A percentile compares a stretch with the other conserved stretches of the same genome.
phyloP scores from a whole-genome alignment of 2,329 filamentous ascomycete genomes.

The Aspergillus eucalypticola region DNA sequence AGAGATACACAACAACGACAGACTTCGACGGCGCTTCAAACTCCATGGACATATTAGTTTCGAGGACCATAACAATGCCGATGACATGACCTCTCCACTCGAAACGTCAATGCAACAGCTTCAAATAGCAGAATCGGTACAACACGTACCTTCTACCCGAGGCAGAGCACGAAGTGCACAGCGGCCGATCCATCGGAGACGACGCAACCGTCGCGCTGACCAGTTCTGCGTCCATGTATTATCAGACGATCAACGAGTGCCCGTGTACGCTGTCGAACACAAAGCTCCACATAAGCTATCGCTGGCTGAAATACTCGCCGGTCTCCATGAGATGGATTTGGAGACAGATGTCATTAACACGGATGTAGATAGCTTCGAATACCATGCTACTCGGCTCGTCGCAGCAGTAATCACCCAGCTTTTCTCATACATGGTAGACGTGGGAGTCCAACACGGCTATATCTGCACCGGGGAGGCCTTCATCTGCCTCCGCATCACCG shows the following conservation, averaged over 20 bases:
- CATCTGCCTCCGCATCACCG: constrained; percentile 32
- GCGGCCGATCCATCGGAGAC: no score
- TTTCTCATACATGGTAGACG: constrained; percentile 33
- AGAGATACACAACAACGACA: constrained; percentile 3
- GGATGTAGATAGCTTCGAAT: constrained; percentile 28
- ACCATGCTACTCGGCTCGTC: constrained; percentile 26
- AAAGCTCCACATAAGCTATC: constrained; percentile 31
- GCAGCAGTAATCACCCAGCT: constrained; percentile 30
- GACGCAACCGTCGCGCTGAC: no score
- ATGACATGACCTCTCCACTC: no score
- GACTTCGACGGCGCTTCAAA: constrained; percentile 10
- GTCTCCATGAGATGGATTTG: constrained; percentile 27
- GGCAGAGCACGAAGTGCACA: no score
- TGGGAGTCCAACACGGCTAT: constrained; percentile 28
- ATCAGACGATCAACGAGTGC: constrained; percentile 22
- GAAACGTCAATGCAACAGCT: no score
- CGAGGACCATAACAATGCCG: no score
- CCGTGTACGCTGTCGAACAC: constrained; percentile 29
- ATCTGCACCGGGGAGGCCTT: constrained; percentile 34
- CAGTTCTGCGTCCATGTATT: constrained; percentile 25
- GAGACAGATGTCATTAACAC: constrained; percentile 27
- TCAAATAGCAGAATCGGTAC: no score
- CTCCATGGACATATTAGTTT: constrained; percentile 18
- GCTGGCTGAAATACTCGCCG: constrained; percentile 25
- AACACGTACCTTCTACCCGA: no score